A percentile compares a stretch with the other conserved stretches of the same genome.
phyloP scores from a whole-genome alignment of 257 asterid genomes.

The Lycium ferocissimum region DNA sequence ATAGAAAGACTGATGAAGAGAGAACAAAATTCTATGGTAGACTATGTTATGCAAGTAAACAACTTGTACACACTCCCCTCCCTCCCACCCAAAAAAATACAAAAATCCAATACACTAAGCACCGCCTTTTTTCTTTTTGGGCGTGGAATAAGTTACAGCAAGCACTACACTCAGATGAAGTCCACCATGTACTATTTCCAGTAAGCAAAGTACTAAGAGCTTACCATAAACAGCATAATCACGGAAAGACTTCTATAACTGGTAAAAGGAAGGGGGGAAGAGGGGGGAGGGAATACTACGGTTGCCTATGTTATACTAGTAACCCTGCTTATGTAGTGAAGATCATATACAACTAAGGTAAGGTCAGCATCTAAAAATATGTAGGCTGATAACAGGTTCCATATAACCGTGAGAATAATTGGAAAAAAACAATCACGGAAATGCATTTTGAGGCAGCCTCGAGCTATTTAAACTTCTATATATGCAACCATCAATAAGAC shows the following conservation, averaged over 20 bases:
- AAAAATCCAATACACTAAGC: not conserved
- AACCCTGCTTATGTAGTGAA: conserved; percentile 4
- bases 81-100: not conserved
- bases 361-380: conserved; percentile 15
- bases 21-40: not conserved
- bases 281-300: not conserved
- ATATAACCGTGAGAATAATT: not conserved
- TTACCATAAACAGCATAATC: not conserved
- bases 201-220: conserved; percentile 12
- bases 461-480: not conserved
- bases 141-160: not conserved
- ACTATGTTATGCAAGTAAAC: conserved; percentile 3
- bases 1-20: not conserved
- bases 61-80: not conserved
- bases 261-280: not conserved
- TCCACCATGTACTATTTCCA: not conserved
- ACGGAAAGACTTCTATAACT: not conserved
- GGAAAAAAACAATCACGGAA: not conserved
- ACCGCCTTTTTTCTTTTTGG: not conserved
- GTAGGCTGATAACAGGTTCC: conserved; percentile 12
- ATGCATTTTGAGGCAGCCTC: conserved; percentile 14
- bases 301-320: conserved; percentile 1
- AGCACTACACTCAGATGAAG: conserved; percentile 1
- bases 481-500: conserved; percentile 24
- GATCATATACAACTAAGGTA: not conserved